Conservation (phyloP, 768 basidiomycete species). For the Leucogyrophana mollusca region DNA sequence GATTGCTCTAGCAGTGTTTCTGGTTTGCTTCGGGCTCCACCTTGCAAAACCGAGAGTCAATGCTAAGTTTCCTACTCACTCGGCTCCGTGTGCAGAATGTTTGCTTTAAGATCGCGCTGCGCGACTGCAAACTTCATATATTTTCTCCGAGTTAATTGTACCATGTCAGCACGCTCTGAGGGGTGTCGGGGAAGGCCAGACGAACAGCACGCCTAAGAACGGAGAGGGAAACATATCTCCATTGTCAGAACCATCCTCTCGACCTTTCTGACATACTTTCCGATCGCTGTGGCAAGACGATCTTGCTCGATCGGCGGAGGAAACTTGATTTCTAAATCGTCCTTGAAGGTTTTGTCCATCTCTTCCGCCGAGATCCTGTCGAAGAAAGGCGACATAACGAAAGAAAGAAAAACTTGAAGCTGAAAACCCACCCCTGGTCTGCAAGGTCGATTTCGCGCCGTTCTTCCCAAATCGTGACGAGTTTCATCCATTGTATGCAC, state of each 20-base stretch:
- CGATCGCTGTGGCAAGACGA: constrained; percentile 14
- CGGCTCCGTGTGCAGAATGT: no score
- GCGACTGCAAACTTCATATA: no score
- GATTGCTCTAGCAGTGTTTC: no score
- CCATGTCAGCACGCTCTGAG: no score
- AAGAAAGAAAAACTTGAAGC: background rate
- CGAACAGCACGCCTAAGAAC: no score
- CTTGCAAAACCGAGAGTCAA: no score
- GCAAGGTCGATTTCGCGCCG: constrained; percentile 11
- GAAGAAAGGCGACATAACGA: background rate
- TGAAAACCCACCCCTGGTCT: constrained; percentile 9
- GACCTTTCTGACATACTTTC: constrained; percentile 24
- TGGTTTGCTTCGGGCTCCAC: no score
- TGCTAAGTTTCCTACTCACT: no score
- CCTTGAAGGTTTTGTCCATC: constrained; percentile 7
- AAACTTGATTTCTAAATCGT: constrained; percentile 25
- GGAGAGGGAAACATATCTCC: constrained; percentile 19
- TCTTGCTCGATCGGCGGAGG: constrained; percentile 12
- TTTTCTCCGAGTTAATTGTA: no score
- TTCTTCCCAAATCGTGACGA: constrained; percentile 18
- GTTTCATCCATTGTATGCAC: constrained; percentile 16
- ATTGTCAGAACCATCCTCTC: constrained; percentile 23
- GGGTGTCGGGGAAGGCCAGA: no score
- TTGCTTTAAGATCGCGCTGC: no score
- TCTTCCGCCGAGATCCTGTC: constrained; percentile 14